Evolutionary conservation across 148 eudicot genomes (phyloP), one percentile per base, ranked within the genome.

Genomic region (Amaranthus cruentus): DNA sequence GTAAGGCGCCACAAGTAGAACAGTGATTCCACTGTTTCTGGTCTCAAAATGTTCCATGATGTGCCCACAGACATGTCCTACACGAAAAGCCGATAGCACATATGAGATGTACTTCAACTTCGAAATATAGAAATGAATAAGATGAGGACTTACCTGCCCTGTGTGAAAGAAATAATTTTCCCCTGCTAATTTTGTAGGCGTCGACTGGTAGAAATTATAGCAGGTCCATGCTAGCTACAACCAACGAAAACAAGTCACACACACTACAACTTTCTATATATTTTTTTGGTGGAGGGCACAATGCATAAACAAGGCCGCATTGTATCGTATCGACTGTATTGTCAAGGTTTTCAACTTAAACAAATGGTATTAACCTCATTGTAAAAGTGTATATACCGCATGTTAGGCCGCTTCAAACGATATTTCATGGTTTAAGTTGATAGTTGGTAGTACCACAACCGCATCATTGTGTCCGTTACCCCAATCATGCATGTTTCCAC

Each of bases 11-110:
- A 96, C 68, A 96, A 86, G 75, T 96, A 96, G 80, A 96, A 96
- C 73, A 96, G 88, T 13, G 99, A 96, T 80, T 96, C 99, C 55
- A 96, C 96, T 4, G 99, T 96, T 85, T 96, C 99, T 52, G 97
- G 99, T 82, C 99, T 89, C 84, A 96, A 71, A 84, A 96, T 92
- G 83, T 96, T 92, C 99, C 97, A 96, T 58, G 99, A 92, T 72
- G 97, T 96, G 75, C 99, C 99, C 73, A 96, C 97, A 68, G 78
- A 83, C 95, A 96, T 84, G 81, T 96, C 99, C 99, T 96, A 77
- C 76, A 72, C 76, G 52, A 43, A n/a, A 72, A 52, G 13, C 14
- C 58, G 62, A 62, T 28, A 54, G 73, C 9, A 46, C 50, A 21
- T n/a, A 59, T 15, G 64, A 49, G 47, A 28, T 51, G 28, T 44